Evolutionary conservation across 805 yeast species (phyloP).

Genomic region (Barnettozyma botsteinii): DNA sequence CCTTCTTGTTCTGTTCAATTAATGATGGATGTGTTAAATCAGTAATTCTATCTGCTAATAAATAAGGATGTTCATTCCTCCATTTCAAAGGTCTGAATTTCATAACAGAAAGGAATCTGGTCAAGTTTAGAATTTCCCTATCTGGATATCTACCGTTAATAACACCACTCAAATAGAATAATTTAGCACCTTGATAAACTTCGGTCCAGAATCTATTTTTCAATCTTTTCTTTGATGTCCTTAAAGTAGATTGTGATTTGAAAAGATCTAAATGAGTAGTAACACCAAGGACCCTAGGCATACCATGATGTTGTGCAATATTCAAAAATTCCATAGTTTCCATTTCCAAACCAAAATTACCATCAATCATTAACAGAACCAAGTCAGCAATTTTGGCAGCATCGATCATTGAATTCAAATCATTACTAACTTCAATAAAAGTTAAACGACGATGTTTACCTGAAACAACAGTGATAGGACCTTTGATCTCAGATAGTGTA

Average conservation of each 20-base stretch:
- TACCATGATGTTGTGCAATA: slow-evolving; percentile 96
- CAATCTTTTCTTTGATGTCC: slow-evolving; percentile 86
- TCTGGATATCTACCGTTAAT: slow-evolving; percentile 97
- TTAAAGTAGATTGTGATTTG: slow-evolving; percentile 79
- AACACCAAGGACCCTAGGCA: slow-evolving; percentile 94
- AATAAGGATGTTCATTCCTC: slow-evolving; percentile 97
- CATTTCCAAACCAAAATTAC: slow-evolving; percentile 98
- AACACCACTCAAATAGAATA: slow-evolving; percentile 91
- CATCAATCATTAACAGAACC: slow-evolving; percentile 85
- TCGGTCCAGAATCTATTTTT: slow-evolving; percentile 98
- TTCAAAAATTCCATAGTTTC: slow-evolving; percentile 98
- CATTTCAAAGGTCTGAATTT: slow-evolving; percentile 98
- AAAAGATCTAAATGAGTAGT: slow-evolving; percentile 94
- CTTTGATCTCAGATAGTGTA: slow-evolving; percentile 77
- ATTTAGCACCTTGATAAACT: slow-evolving; percentile 95
- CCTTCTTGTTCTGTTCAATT: slow-evolving; percentile 71
- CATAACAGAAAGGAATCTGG: slow-evolving; percentile 93
- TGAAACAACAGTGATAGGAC: slow-evolving; percentile 94
- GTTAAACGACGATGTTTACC: slow-evolving; percentile 92
- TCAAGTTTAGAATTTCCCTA: slow-evolving; percentile 85
- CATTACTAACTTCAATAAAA: slow-evolving; percentile 88
- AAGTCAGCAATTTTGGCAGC: slow-evolving; percentile 93
- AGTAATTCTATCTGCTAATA: slow-evolving; percentile 84
- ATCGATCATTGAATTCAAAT: slow-evolving; percentile 92
- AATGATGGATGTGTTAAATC: slow-evolving; percentile 90